Base-by-base conservation (phyloP, 306 rosid genomes). In the Benincasa hispida region DNA sequence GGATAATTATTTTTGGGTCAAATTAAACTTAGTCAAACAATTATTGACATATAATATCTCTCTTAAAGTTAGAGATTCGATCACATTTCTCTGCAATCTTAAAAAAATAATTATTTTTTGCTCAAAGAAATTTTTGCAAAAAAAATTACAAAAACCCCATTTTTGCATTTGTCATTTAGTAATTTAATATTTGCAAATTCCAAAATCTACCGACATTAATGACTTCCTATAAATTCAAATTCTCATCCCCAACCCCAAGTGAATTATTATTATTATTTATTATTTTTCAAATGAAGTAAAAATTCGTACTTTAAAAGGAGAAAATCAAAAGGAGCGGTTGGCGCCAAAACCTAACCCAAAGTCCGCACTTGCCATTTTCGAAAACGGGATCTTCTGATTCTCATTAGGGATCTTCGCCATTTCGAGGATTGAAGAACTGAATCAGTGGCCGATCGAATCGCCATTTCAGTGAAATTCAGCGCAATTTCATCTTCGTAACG, bases 311-410 rank as follows among this genome's bases (percentile, higher is more conserved):
- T 48, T 5, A 41, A 13, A 45, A 14, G 24, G 50, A 27, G 28
- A 8, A 72, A 79, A 32, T 8, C 30, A 15, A 68, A 39, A 15
- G 22, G 25, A 55, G 47, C 24, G 77, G 55, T 84, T 89, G 89
- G 96, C 93, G 96, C 92, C 91, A 88, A 82, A 83, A 72, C 15
- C 41, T 8, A 57, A 22, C 68, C 79, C 53, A 17, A 84, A 72
- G 57, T 30, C 47, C 84, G 79, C 79, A 66, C 50, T 76, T 27
- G 4, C 73, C 66, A 54, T 79, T 61, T 68, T 74, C 18, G 76
- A 48, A 62, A 74, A n/a, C 72, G 72, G 17, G 63, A 25, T 72
- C 24, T 17, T 42, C 35, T 18, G 75, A 24, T 42, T 72, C 34
- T 48, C 35, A 45, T 54, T 47, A 50, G 63, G 65, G 80, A 41